phyloP scores from a whole-genome alignment of 2,329 filamentous ascomycete genomes.

The Stachybotrys chlorohalonatus region DNA sequence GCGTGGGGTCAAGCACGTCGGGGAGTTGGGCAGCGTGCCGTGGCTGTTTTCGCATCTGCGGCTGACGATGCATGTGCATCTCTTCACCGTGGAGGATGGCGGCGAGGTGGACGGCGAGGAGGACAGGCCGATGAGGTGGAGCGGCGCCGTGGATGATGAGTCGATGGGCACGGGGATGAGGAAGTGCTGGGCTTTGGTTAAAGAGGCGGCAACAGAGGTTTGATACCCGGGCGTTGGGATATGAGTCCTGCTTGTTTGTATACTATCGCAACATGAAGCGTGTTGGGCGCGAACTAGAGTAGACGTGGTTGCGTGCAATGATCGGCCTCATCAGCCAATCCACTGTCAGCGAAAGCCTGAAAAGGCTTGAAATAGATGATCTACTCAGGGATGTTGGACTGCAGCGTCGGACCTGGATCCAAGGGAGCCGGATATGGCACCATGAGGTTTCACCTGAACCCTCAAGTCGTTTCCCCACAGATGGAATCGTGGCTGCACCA shows the following conservation, averaged over 20 bases:
- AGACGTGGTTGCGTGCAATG: no score
- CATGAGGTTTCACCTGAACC: neutral
- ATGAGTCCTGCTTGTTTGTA: neutral
- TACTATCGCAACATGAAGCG: neutral
- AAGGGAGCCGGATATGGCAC: neutral
- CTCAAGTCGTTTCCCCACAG: neutral
- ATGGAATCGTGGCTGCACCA: neutral
- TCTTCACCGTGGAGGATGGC: constrained; percentile 25
- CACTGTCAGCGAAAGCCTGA: no score
- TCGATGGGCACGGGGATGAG: constrained; percentile 52
- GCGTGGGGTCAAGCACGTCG: constrained; percentile 18
- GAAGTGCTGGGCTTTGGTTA: constrained; percentile 43
- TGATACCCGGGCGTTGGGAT: neutral
- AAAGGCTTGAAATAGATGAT: no score
- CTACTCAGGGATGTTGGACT: no score
- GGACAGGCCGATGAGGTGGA: constrained; percentile 26
- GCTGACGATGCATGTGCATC: constrained; percentile 47
- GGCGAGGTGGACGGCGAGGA: constrained; percentile 3
- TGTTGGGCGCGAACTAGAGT: no score
- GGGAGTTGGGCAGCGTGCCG: constrained; percentile 41
- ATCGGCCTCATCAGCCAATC: no score
- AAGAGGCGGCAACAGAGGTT: constrained; percentile 7
- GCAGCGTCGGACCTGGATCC: no score
- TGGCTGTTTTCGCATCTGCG: constrained; percentile 51
- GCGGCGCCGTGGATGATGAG: constrained; percentile 32